Conservation (phyloP, 2,329 filamentous ascomycete genomes). For the Fusarium sp. region DNA sequence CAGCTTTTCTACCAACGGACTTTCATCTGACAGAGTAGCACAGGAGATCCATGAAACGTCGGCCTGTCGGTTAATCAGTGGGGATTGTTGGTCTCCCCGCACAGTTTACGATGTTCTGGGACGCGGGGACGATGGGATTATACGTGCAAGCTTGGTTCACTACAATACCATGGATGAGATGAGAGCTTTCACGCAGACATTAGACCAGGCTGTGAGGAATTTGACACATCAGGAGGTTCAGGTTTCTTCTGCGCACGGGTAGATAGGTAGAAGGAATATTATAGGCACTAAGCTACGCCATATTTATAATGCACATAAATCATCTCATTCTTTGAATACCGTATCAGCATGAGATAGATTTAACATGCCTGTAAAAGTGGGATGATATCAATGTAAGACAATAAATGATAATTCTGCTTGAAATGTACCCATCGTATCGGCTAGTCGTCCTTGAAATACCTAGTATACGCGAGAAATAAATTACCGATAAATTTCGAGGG, state of each 20-base stretch:
- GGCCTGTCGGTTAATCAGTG: constrained; percentile 2
- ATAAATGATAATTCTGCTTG: no score
- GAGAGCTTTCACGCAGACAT: neutral
- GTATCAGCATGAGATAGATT: no score
- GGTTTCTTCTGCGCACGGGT: neutral
- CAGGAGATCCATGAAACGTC: constrained; percentile 17
- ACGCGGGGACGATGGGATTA: constrained; percentile 12
- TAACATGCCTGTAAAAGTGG: no score
- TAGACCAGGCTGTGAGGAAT: constrained; percentile 5
- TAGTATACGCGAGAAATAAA: no score
- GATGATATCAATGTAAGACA: no score
- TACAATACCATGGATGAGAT: constrained; percentile 27
- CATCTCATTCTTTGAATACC: no score
- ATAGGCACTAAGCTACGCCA: no score
- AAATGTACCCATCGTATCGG: no score
- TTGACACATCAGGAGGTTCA: neutral
- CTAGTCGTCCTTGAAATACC: no score
- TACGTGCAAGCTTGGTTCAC: constrained; percentile 21
- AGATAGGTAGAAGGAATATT: neutral
- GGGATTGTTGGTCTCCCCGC: constrained; percentile 20
- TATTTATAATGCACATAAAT: neutral
- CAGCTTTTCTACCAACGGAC: constrained; percentile 1
- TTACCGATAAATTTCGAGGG: no score
- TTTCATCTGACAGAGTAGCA: neutral
- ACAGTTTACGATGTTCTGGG: constrained; percentile 20